A percentile compares a stretch with the other conserved stretches of the same genome.
Conservation (phyloP, 2,329 filamentous ascomycete species). For the Diplodia corticola region DNA sequence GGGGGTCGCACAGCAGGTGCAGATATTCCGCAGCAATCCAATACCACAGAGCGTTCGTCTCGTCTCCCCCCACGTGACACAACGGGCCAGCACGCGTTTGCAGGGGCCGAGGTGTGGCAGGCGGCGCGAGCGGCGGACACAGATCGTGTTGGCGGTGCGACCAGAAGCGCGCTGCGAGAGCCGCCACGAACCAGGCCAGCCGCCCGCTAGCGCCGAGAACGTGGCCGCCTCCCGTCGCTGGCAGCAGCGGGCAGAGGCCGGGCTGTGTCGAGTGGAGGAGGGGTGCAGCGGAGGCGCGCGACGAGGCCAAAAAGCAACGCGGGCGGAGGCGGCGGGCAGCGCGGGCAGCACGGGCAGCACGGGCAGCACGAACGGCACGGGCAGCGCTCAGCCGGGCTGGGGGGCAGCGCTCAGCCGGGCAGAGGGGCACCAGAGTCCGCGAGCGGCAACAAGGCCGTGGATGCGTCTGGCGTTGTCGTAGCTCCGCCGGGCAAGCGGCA, state of each 20-base stretch:
- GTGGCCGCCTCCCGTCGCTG: conserved; percentile 1
- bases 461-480: neutral
- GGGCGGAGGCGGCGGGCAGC: neutral
- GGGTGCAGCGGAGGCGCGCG: neutral
- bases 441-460: conserved; percentile 1
- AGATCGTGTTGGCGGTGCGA: conserved; percentile 18
- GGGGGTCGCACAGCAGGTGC: conserved; percentile 23
- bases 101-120: conserved; percentile 10
- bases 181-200: conserved; percentile 14
- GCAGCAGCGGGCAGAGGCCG: neutral
- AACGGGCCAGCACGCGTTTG: conserved; percentile 16
- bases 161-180: neutral
- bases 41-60: conserved; percentile 5
- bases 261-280: neutral
- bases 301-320: neutral
- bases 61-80: conserved; percentile 21
- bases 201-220: conserved; percentile 13
- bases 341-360: neutral
- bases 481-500: conserved; percentile 5
- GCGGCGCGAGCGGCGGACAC: conserved; percentile 11
- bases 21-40: conserved; percentile 14
- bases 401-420: too few relatives aligned
- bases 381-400: too few relatives aligned
- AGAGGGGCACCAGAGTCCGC: neutral
- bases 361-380: too few relatives aligned